These are phyloP conservation scores for Trametes cingulata DNA, from an alignment of 768 basidiomycete genomes.

Conservation along the genomic window DNA sequence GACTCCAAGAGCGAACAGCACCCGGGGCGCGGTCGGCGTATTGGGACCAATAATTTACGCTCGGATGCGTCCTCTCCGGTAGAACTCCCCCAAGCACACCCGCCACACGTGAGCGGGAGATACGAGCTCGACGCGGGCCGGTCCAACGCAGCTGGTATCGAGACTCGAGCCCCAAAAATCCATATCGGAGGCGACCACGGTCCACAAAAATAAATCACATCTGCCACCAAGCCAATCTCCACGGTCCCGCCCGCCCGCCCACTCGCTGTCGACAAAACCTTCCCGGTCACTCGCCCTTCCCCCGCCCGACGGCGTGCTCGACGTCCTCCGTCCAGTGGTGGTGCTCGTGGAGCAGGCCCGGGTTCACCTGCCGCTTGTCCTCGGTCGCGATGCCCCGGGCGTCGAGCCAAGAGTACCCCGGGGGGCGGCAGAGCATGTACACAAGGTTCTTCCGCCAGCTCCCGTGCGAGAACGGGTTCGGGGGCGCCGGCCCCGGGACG, in stretches of 20 bases:
- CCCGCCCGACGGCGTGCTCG: conserved; percentile 24
- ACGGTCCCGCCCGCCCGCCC: background rate
- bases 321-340: conserved; percentile 24
- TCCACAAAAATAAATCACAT: background rate
- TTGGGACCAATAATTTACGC: background rate
- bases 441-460: conserved; percentile 72
- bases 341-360: conserved; percentile 47
- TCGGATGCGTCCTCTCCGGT: background rate
- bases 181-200: background rate
- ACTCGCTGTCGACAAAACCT: background rate
- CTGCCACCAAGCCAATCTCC: background rate
- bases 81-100: background rate
- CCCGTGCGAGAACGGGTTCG: conserved; percentile 88
- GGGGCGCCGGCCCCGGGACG: conserved; percentile 60
- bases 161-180: background rate
- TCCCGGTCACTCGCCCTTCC: conserved; percentile 13
- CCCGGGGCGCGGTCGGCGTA: background rate
- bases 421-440: conserved; percentile 78
- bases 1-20: background rate
- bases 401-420: conserved; percentile 80
- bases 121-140: background rate
- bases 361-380: conserved; percentile 76
- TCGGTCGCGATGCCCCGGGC: conserved; percentile 58
- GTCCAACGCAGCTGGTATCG: background rate
- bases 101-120: background rate